Evolutionary conservation across 768 basidiomycete species (phyloP).

Genomic region (Mrakia gelida): DNA sequence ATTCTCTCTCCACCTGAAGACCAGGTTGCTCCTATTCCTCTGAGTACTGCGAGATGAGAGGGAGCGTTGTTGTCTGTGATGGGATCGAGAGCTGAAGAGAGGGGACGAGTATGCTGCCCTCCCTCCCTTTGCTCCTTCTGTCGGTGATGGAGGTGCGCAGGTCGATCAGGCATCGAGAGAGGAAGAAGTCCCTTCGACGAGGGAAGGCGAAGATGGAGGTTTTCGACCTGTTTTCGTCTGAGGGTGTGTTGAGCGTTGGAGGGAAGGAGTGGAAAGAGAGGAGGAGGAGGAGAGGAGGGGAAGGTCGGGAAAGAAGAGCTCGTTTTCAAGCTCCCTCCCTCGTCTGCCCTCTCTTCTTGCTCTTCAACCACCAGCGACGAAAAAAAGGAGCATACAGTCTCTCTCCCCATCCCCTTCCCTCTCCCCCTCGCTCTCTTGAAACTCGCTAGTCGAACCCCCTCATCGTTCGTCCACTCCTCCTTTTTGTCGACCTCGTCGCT

Average conservation of each 20-base stretch:
- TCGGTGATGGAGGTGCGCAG: not conserved
- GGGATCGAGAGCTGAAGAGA: slow-evolving; percentile 29
- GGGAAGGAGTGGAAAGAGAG: too few species aligned
- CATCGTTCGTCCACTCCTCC: not conserved
- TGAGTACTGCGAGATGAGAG: slow-evolving; percentile 26
- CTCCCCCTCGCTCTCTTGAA: not conserved
- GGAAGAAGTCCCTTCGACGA: not conserved
- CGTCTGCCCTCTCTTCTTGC: not conserved
- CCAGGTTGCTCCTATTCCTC: slow-evolving; percentile 24
- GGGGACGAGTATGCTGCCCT: slow-evolving; percentile 4
- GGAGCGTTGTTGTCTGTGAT: slow-evolving; percentile 26
- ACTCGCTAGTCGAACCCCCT: not conserved
- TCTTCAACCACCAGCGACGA: not conserved
- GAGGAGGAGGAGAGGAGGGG: too few species aligned
- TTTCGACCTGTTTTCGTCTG: too few species aligned
- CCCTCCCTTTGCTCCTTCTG: not conserved
- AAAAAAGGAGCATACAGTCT: too few species aligned
- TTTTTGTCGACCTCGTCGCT: not conserved
- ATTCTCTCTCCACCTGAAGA: slow-evolving; percentile 7
- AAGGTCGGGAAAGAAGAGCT: too few species aligned
- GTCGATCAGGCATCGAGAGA: not conserved
- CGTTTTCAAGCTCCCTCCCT: too few species aligned
- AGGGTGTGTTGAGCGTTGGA: too few species aligned
- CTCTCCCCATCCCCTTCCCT: not conserved
- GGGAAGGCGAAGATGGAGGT: too few species aligned